phyloP scores from a whole-genome alignment of 495 filamentous ascomycete species.

The Annulohypoxylon bovei region DNA sequence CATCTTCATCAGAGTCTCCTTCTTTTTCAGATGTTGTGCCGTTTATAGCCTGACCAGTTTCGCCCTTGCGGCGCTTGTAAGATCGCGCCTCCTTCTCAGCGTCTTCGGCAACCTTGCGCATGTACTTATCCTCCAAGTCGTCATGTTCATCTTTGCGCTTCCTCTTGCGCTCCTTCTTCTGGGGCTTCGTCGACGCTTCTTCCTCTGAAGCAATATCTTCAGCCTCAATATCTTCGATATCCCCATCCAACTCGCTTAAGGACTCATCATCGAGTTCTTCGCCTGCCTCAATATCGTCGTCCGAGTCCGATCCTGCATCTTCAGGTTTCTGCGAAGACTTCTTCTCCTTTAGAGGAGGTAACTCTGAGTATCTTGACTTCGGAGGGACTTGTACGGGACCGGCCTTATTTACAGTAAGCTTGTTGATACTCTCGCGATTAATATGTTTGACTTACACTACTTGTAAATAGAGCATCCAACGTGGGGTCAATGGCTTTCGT shows the following conservation, averaged over 20 bases:
- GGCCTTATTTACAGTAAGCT: conserved; percentile 59
- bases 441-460: conserved; percentile 69
- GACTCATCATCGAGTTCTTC: conserved; percentile 53
- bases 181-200: conserved; percentile 38
- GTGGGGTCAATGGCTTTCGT: conserved; percentile 73
- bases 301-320: conserved; percentile 34
- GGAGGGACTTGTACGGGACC: conserved; percentile 72
- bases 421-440: neutral
- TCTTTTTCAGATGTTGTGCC: conserved; percentile 45
- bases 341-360: conserved; percentile 46
- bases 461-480: conserved; percentile 81
- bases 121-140: conserved; percentile 82
- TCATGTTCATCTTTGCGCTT: conserved; percentile 77
- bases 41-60: conserved; percentile 46
- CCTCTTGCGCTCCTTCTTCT: conserved; percentile 71
- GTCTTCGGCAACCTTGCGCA: conserved; percentile 73
- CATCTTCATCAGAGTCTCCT: conserved; percentile 45
- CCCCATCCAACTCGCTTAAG: conserved; percentile 54
- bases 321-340: conserved; percentile 21
- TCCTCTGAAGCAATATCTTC: conserved; percentile 51
- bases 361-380: conserved; percentile 58
- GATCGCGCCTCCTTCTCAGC: conserved; percentile 51
- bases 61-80: conserved; percentile 58
- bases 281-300: conserved; percentile 24
- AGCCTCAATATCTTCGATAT: conserved; percentile 55